Percentiles rank a stretch among this genome's conserved stretches.
These are phyloP conservation scores for Plasmodium relictum DNA, from an alignment of 169 alveolate genomes.

Conservation along the genomic window DNA sequence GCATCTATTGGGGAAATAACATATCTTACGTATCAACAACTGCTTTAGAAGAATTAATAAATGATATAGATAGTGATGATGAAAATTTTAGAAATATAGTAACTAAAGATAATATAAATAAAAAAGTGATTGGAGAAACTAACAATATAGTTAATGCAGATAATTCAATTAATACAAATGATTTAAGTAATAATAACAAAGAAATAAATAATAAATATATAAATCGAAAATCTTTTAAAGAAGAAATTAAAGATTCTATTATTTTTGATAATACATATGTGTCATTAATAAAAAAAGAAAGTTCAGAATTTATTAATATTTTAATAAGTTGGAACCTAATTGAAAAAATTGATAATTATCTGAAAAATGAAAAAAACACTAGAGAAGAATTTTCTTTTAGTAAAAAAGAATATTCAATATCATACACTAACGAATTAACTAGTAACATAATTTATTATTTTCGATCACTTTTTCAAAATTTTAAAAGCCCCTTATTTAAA, in stretches of 20 bases:
- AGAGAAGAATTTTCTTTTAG: slow-evolving; percentile 1
- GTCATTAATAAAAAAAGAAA: slow-evolving; percentile 56
- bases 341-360: slow-evolving; percentile 38
- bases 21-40: slow-evolving; percentile 41
- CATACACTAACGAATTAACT: slow-evolving; percentile 26
- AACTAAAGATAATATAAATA: neutral
- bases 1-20: slow-evolving; percentile 68
- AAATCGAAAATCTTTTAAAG: neutral
- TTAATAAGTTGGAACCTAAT: slow-evolving; percentile 37
- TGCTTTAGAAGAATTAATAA: slow-evolving; percentile 32
- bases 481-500: slow-evolving; percentile 51
- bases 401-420: neutral
- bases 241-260: slow-evolving; percentile 16
- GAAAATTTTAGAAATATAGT: neutral
- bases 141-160: neutral
- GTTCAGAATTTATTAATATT: slow-evolving; percentile 47
- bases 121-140: neutral
- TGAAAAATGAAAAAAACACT: slow-evolving; percentile 17
- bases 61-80: slow-evolving; percentile 35
- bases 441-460: slow-evolving; percentile 45
- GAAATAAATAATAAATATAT: neutral
- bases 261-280: slow-evolving; percentile 52
- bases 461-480: slow-evolving; percentile 69
- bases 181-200: neutral
- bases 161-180: neutral